Evolutionary conservation across 306 rosid species (phyloP).

Genomic region (Rosa lucieae): DNA sequence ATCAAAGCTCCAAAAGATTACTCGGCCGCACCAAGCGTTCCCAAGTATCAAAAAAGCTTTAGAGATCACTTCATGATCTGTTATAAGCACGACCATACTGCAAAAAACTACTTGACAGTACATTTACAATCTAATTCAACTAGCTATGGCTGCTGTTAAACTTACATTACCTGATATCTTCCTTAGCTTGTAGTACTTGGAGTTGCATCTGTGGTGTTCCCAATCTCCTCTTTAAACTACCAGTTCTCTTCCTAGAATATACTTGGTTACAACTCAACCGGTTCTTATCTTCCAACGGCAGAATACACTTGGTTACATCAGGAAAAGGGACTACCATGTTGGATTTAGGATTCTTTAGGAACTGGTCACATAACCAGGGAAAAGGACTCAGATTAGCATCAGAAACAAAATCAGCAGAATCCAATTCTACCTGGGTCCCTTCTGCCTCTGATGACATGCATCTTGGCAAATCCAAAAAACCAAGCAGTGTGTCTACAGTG

Average conservation of each 20-base stretch:
- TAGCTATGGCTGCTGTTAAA: neutral
- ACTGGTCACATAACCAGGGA: neutral
- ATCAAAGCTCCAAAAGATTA: neutral
- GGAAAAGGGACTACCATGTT: neutral
- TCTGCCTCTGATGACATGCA: slow-evolving; percentile 24
- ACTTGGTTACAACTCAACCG: neutral
- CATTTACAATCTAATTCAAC: neutral
- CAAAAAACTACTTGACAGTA: neutral
- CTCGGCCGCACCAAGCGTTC: neutral
- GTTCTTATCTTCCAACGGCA: neutral
- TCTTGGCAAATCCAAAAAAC: slow-evolving; percentile 25
- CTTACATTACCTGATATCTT: neutral
- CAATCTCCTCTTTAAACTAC: neutral
- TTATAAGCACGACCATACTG: neutral
- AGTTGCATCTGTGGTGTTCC: neutral
- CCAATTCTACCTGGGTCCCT: neutral
- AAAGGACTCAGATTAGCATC: slow-evolving; percentile 1
- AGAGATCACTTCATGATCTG: neutral
- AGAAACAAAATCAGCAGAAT: slow-evolving; percentile 15
- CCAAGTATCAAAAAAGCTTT: neutral
- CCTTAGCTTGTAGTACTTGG: neutral
- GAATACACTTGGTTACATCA: neutral
- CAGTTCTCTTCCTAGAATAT: neutral
- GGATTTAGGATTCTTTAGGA: neutral
- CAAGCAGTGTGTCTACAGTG: slow-evolving; percentile 36